Base-by-base conservation (phyloP, 495 filamentous ascomycete species). In the Thermochaetoides thermophila region DNA sequence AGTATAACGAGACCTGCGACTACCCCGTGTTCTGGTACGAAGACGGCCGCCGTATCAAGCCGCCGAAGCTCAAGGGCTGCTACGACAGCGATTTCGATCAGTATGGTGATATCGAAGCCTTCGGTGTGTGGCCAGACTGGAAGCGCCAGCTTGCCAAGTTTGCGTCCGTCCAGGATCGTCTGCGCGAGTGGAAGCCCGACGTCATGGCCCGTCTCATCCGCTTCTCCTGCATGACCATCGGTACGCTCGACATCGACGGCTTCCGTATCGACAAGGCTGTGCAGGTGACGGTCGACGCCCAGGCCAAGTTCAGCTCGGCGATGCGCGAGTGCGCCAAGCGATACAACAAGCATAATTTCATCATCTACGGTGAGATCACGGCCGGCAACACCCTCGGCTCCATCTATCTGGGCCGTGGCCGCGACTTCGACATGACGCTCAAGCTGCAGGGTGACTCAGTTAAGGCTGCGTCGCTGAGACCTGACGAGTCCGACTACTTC, bases 81-180 rank as follows among this genome's bases (percentile, higher is more conserved):
- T 74, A 71, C 43, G 50, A 80, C 49, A 77, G 74, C 43, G 77
- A 82, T 18, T 81, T 79, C 39, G 77, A 80, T 32, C 64, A 78
- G 50, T 80, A 76, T 35, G 76, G 76, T 26, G 74, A 79, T 42
- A 69, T 69, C 16, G 73, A 75, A 46, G 71, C 76, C 10, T 79
- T 80, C 39, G 76, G 76, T 36, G 69, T 74, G 17, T 78, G 61
- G 32, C 74, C 73, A 2, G 74, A 79, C 42, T 82, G 72, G 68
- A 56, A 78, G 44, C 50, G 53, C 9, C 68, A 82, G 52, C 57
- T 84, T 27, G 67, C 76, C 10, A 82, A 81, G 42, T 82, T 82
- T 47, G 74, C 76, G 19, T 78, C 68, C 22, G 78, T 81, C 3
- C 78, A 84, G 50, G 78, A 84, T 45, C 74, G 78, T 37, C 59